Conservation (phyloP, 176 grass and related monocot genomes). For the Olyra latifolia region DNA sequence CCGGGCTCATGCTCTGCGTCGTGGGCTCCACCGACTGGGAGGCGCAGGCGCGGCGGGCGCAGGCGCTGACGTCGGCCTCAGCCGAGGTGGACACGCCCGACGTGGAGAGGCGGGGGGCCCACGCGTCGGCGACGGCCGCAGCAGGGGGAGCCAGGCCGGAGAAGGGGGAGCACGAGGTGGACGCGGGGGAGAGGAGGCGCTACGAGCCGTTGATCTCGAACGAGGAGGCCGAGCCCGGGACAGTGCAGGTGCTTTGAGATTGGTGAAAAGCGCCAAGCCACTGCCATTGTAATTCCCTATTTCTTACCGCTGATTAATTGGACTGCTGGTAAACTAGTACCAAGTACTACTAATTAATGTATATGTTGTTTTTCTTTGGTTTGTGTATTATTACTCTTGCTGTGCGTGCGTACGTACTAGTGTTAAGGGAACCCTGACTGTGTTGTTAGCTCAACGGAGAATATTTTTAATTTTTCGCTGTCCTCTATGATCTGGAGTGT, state of each 20-base stretch:
- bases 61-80: conserved; percentile 38
- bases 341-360: not conserved
- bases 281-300: conserved; percentile 5
- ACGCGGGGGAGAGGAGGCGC: conserved; percentile 9
- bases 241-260: conserved; percentile 38
- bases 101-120: not conserved
- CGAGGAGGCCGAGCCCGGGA: not conserved
- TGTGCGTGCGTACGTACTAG: not conserved
- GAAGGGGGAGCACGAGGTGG: conserved; percentile 38
- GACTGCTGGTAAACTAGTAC: not conserved
- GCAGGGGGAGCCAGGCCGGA: conserved; percentile 34
- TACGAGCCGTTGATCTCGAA: conserved; percentile 61
- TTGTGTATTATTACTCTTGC: no score
- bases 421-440: not conserved
- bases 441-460: not conserved
- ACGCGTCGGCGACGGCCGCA: not conserved
- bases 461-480: not conserved
- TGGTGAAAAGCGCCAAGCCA: not conserved
- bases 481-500: no score
- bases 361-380: conserved; percentile 9
- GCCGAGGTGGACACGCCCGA: not conserved
- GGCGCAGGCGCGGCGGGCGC: conserved; percentile 67
- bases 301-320: conserved; percentile 29
- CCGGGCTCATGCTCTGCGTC: conserved; percentile 72
- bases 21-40: conserved; percentile 93